Evolutionary conservation across 192 early-diverging fungal species (phyloP), one percentile per base, ranked within the genome.

Genomic region (Rhizophagus sp.): DNA sequence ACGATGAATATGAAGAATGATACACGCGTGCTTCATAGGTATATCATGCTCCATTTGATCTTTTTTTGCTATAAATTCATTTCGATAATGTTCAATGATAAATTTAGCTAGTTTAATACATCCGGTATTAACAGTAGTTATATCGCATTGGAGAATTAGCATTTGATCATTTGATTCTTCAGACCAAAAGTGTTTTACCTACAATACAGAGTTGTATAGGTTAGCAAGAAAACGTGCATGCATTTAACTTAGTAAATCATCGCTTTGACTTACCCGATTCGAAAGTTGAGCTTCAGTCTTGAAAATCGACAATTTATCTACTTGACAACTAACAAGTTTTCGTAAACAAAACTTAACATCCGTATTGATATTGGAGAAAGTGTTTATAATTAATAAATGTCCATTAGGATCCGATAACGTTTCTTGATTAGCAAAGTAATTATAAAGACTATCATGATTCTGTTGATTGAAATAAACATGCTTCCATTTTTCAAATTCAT

Each of bases 101-200:
- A 78, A 78, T 15, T 67, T 63, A 72, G 76, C 76, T 39, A 78
- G 27, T n/a, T 71, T 78, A 17, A 78, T 78, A 68, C 62, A 78
- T 44, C 76, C 76, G 12, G n/a, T 24, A 33, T 44, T 70, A 44
- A 49, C 66, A 2, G 34, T 69, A n/a, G 33, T 22, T 30, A 30
- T n/a, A 57, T 79, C 68, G 49, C 77, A 79, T 19, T 79, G 77
- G 13, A 79, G 13, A 11, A 79, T 52, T 15, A 73, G 33, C n/a
- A 79, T 30, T 27, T 79, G 11, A 70, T 44, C 17, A 17, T 33
- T 24, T 19, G 77, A 79, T n/a, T 79, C 68, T 22, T 8, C 39
- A 41, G 34, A 34, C 74, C 74, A 75, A 25, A 79, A 79, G 4
- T 49, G n/a, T 70, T 70, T 66, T 27, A 36, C 52, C 52, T 69